Evolutionary conservation across 2,329 filamentous ascomycete species (phyloP).

Genomic region (Zarea fungicola): DNA sequence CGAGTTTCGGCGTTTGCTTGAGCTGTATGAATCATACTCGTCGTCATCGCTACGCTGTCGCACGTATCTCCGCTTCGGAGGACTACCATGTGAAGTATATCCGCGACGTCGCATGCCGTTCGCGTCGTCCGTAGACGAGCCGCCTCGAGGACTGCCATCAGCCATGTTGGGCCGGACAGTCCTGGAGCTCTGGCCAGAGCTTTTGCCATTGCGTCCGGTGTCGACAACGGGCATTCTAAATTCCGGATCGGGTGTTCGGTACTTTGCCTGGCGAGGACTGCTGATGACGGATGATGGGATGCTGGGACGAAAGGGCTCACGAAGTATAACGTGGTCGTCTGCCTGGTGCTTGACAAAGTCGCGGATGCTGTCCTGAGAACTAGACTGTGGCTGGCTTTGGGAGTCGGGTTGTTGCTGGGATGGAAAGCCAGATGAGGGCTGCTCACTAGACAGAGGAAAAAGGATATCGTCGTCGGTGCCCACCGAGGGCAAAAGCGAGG

Average conservation of each 20-base stretch:
- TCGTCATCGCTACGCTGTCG: slow-evolving; percentile 16
- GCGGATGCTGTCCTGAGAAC: slow-evolving; percentile 52
- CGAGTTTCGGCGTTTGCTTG: slow-evolving; percentile 12
- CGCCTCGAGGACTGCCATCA: slow-evolving; percentile 19
- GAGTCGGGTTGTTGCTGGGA: slow-evolving; percentile 34
- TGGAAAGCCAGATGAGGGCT: slow-evolving; percentile 31
- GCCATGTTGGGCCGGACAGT: slow-evolving; percentile 26
- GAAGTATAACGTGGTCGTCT: slow-evolving; percentile 50
- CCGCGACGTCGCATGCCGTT: slow-evolving; percentile 25
- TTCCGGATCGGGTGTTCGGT: slow-evolving; percentile 43
- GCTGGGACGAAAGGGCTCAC: slow-evolving; percentile 51
- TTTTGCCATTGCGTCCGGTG: slow-evolving; percentile 32
- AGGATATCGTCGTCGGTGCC: slow-evolving; percentile 35
- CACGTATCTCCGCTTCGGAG: slow-evolving; percentile 20
- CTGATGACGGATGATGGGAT: slow-evolving; percentile 32
- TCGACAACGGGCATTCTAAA: slow-evolving; percentile 50
- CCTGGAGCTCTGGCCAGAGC: slow-evolving; percentile 29
- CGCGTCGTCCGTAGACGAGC: slow-evolving; percentile 7
- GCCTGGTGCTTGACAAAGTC: slow-evolving; percentile 49
- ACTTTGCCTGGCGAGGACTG: slow-evolving; percentile 16
- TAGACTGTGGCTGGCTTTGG: slow-evolving; percentile 30
- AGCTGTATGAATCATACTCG: slow-evolving; percentile 14
- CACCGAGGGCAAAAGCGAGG: slow-evolving; percentile 44
- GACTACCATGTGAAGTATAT: slow-evolving; percentile 18
- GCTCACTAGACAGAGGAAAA: slow-evolving; percentile 33